A percentile compares a stretch with the other conserved stretches of the same genome.
Evolutionary conservation across 495 filamentous ascomycete genomes (phyloP).

Genomic region (Tuber melanosporum): DNA sequence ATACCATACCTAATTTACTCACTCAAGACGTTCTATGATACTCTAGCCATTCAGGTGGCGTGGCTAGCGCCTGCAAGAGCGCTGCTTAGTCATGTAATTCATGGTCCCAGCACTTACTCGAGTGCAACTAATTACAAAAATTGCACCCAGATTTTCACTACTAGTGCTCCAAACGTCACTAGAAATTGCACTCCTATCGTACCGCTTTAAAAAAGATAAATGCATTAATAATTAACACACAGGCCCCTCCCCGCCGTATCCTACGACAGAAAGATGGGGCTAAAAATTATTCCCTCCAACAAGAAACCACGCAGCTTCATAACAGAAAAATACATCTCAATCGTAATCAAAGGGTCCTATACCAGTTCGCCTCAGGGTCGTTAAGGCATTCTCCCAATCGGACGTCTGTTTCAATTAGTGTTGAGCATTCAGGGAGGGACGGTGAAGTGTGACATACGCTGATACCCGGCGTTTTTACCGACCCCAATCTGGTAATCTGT

Average conservation of each 20-base stretch:
- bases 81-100: neutral
- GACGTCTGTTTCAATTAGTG: slow-evolving; percentile 40
- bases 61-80: neutral
- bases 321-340: neutral
- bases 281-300: neutral
- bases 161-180: neutral
- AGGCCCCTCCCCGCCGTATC: neutral
- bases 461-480: slow-evolving; percentile 36
- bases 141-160: neutral
- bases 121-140: neutral
- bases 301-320: neutral
- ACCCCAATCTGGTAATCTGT: slow-evolving; percentile 41
- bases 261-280: neutral
- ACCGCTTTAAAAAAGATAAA: neutral
- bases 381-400: slow-evolving; percentile 58
- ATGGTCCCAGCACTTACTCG: too few species aligned
- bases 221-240: neutral
- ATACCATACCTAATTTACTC: too few species aligned
- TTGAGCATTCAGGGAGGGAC: neutral
- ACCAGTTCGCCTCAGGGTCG: slow-evolving; percentile 57
- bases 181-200: neutral
- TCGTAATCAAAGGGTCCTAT: slow-evolving; percentile 42
- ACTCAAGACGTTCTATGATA: too few species aligned
- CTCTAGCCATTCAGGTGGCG: neutral
- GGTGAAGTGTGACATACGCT: slow-evolving; percentile 20